These are phyloP conservation scores for Macrophomina phaseolina DNA, from an alignment of 2,329 filamentous ascomycete genomes.

Conservation along the genomic window DNA sequence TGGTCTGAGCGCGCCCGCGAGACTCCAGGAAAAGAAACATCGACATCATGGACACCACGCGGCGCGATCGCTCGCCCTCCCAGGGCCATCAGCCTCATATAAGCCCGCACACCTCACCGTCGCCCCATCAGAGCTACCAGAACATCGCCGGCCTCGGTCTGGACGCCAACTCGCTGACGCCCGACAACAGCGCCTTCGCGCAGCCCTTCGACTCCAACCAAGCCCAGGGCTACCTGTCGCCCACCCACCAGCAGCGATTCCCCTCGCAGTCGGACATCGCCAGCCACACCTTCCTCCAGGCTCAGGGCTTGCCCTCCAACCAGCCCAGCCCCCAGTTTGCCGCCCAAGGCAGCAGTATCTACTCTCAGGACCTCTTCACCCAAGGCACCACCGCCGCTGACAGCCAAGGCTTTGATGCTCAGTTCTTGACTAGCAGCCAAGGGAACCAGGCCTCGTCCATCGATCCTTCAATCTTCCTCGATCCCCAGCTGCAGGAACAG, in stretches of 20 bases:
- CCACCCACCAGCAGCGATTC: constrained; percentile 52
- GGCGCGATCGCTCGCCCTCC: constrained; percentile 68
- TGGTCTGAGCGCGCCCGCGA: constrained; percentile 37
- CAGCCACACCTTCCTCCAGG: constrained; percentile 51
- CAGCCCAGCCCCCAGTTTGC: constrained; percentile 52
- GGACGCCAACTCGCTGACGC: constrained; percentile 55
- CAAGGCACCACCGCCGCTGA: constrained; percentile 33
- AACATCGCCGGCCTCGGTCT: constrained; percentile 64
- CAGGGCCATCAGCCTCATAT: constrained; percentile 65
- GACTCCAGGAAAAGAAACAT: constrained; percentile 41
- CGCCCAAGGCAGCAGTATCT: constrained; percentile 44
- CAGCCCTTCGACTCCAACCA: constrained; percentile 41
- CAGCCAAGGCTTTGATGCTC: constrained; percentile 37
- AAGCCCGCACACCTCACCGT: constrained; percentile 71
- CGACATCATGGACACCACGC: constrained; percentile 59
- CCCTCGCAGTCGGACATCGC: constrained; percentile 46
- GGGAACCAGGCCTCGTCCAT: constrained; percentile 62
- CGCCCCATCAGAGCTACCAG: constrained; percentile 62
- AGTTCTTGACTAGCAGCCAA: constrained; percentile 63
- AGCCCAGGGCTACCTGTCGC: constrained; percentile 49
- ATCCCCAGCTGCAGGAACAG: constrained; percentile 50
- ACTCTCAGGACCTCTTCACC: constrained; percentile 43
- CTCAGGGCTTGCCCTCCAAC: constrained; percentile 58
- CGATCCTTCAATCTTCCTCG: constrained; percentile 64
- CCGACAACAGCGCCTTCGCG: constrained; percentile 34